Evolutionary conservation across 2,329 filamentous ascomycete species (phyloP), one percentile per base, ranked within the genome.

Genomic region (Beauveria varroae): DNA sequence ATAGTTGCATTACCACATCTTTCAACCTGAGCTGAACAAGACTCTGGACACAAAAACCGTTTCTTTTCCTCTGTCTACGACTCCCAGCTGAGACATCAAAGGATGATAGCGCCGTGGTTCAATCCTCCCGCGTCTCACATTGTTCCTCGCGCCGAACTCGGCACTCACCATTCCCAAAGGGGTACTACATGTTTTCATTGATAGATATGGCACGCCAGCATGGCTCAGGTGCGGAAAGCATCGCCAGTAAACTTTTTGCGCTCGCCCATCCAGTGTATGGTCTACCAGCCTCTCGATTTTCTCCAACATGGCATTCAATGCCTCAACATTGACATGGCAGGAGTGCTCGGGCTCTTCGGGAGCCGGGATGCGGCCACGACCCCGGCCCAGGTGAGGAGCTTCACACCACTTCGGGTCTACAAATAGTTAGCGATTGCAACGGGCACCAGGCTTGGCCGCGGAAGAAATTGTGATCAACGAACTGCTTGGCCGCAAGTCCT

Each of bases 401-500:
- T 47, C 49, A 47, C 50, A 53, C 57, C 49, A 54, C 41, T 43
- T n/a, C 44, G n/a, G n/a, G 14, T 28, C 24, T 26, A 28, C 22
- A 24, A 9, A 14, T 10, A 24, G 34, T 37, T 37, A 50, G 34
- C 34, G 44, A 57, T 30, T 12, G 47, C 57, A 59, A 59, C 55
- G 57, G 57, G 37, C 37, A 24, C 20, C 14, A 44, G 30, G 56
- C 56, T 58, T 52, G 57, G 46, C 57, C 57, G 22, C 47, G 26
- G 47, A 47, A 47, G 40, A 60, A 47, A 60, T 53, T 40, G 47
- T 54, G 57, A 60, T 60, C 50, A 60, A 60, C 57, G 50, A 60
- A 60, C 57, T 20, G 20, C 14, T 46, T 28, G 28, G n/a, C 22
- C 34, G 6, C n/a, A n/a, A 22, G 22, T 28, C n/a, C 7, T 43